Percentiles rank a stretch among this genome's conserved stretches.
Conservation (phyloP, 2,329 filamentous ascomycete genomes). For the Aquanectria penicillioides region DNA sequence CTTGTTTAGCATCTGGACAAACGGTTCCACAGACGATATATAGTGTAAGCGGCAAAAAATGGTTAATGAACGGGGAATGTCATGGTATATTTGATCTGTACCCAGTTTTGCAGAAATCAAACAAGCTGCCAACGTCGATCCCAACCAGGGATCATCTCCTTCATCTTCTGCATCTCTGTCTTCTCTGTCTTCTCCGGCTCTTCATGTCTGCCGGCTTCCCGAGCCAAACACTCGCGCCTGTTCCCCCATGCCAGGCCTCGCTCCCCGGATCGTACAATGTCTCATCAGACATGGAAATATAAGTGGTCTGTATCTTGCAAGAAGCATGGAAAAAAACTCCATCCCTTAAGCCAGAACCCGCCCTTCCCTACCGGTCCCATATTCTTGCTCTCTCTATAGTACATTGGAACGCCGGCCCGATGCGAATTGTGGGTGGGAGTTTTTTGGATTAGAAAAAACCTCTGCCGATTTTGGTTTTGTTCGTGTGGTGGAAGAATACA, state of each 20-base stretch:
- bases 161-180: no score
- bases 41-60: conserved; percentile 7
- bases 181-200: no score
- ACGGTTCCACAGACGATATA: conserved; percentile 38
- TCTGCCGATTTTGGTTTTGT: conserved; percentile 29
- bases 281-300: conserved; percentile 29
- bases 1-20: conserved; percentile 58
- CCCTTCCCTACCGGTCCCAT: conserved; percentile 27
- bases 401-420: conserved; percentile 48
- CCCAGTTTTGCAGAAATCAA: conserved; percentile 24
- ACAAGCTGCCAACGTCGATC: conserved; percentile 17
- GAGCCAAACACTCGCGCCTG: no score
- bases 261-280: conserved; percentile 31
- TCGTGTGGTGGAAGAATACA: conserved; percentile 37
- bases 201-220: background rate
- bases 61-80: conserved; percentile 27
- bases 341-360: conserved; percentile 39
- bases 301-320: conserved; percentile 20
- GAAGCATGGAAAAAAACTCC: conserved; percentile 35
- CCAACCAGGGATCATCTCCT: conserved; percentile 20
- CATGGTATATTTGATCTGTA: conserved; percentile 38
- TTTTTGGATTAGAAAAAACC: conserved; percentile 33
- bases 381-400: conserved; percentile 40
- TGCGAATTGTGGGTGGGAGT: conserved; percentile 38
- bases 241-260: no score